A percentile compares a stretch with the other conserved stretches of the same genome.
Evolutionary conservation across 1,284 basidiomycete genomes (phyloP).

Genomic region (Ganoderma sp.): DNA sequence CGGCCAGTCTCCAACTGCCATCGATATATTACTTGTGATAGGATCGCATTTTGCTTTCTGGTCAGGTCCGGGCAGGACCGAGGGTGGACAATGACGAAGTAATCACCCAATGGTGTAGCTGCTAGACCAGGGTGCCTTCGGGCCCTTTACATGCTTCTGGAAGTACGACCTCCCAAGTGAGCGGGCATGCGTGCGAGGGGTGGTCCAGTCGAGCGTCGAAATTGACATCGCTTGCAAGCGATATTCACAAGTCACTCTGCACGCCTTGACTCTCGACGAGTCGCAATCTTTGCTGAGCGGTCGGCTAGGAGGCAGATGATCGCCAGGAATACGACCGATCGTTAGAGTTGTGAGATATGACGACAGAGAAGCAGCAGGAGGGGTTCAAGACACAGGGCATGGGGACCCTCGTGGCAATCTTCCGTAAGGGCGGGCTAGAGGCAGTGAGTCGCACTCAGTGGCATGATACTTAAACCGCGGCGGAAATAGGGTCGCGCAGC

Average conservation of each 20-base stretch:
- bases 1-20: neutral
- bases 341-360: constrained; percentile 10
- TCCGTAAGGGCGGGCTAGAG: neutral
- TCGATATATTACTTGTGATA: neutral
- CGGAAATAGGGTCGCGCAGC: constrained; percentile 14
- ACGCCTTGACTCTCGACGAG: neutral
- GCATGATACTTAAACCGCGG: neutral
- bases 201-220: neutral
- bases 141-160: neutral
- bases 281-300: neutral
- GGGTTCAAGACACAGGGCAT: neutral
- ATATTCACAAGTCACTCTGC: constrained; percentile 2
- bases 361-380: constrained; percentile 8
- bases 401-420: constrained; percentile 4
- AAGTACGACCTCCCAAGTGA: neutral
- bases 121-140: neutral
- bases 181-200: constrained; percentile 7
- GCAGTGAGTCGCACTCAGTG: constrained; percentile 6
- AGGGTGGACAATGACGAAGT: neutral
- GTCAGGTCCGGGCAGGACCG: neutral
- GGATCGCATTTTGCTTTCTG: neutral
- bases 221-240: constrained; percentile 20
- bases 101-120: neutral
- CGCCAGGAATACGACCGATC: neutral
- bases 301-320: neutral